phyloP scores from a whole-genome alignment of 139 green algal species.

The Coccomyxa sp. region DNA sequence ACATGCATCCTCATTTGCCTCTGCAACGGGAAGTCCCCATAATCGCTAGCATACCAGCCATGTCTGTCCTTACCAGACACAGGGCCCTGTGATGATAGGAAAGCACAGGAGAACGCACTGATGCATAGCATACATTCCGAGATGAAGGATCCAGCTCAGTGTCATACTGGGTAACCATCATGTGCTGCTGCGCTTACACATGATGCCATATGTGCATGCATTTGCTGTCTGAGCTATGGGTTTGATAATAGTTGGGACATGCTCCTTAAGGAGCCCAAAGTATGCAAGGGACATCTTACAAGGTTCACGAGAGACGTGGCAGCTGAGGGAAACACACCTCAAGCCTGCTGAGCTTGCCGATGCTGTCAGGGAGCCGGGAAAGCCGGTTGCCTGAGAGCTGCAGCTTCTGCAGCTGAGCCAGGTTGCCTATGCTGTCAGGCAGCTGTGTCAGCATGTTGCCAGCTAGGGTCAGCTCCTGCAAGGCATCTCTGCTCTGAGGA shows the following conservation, averaged over 20 bases:
- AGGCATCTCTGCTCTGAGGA: too few relatives aligned
- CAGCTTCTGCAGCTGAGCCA: conserved; percentile 49
- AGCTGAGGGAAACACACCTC: conserved; percentile 11
- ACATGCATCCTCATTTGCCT: not conserved
- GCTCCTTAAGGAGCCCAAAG: too few relatives aligned
- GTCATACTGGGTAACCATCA: not conserved
- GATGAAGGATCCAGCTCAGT: too few relatives aligned
- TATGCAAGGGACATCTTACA: not conserved
- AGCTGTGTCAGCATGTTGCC: conserved; percentile 62
- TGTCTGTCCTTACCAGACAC: too few relatives aligned
- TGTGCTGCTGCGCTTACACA: too few relatives aligned
- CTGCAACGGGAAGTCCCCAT: not conserved
- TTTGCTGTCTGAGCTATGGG: too few relatives aligned
- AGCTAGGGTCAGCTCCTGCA: conserved; percentile 69
- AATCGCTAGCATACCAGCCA: too few relatives aligned
- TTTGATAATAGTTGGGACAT: too few relatives aligned
- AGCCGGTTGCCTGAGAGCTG: conserved; percentile 73
- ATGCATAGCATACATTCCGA: too few relatives aligned
- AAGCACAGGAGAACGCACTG: too few relatives aligned
- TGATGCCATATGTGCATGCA: too few relatives aligned
- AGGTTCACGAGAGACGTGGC: not conserved
- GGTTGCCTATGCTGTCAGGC: conserved; percentile 34
- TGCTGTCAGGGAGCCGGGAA: conserved; percentile 25
- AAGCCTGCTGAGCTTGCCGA: conserved; percentile 48
- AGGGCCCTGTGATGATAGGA: too few relatives aligned